These are phyloP conservation scores for Penicillium alfredii DNA, from an alignment of 495 filamentous ascomycete genomes.

Conservation along the genomic window DNA sequence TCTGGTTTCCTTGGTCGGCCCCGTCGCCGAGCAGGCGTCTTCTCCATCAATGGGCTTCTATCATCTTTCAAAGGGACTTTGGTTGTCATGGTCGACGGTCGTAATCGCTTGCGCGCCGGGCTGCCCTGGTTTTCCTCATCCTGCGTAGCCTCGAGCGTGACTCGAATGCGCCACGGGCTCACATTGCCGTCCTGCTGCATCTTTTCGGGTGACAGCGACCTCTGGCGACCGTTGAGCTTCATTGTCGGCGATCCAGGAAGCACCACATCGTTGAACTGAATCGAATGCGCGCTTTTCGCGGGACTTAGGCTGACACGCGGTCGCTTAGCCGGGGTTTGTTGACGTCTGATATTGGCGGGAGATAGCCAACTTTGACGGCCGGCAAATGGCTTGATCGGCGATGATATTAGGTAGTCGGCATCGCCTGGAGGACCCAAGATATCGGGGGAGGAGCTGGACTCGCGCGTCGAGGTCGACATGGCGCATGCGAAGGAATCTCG, in stretches of 20 bases:
- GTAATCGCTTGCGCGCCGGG: constrained; percentile 31
- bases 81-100: constrained; percentile 42
- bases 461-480: constrained; percentile 32
- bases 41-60: constrained; percentile 22
- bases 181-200: constrained; percentile 30
- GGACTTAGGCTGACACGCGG: constrained; percentile 36
- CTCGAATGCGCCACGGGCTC: constrained; percentile 54
- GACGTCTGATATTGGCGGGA: constrained; percentile 27
- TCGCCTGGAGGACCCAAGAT: constrained; percentile 43
- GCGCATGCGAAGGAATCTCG: constrained; percentile 19
- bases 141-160: constrained; percentile 54
- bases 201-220: constrained; percentile 35
- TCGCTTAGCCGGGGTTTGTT: constrained; percentile 33
- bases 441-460: constrained; percentile 42
- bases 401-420: constrained; percentile 41
- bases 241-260: constrained; percentile 37
- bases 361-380: constrained; percentile 43
- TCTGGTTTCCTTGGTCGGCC: constrained; percentile 45
- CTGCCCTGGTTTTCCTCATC: constrained; percentile 35
- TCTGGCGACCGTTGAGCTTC: constrained; percentile 30
- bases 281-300: constrained; percentile 36
- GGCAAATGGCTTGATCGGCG: constrained; percentile 35
- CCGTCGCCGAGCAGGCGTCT: constrained; percentile 34
- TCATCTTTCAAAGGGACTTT: constrained; percentile 52
- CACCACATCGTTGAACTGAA: constrained; percentile 42